A percentile compares a stretch with the other conserved stretches of the same genome.
phyloP scores from a whole-genome alignment of 345 rosid species.

The Linum lewisii region DNA sequence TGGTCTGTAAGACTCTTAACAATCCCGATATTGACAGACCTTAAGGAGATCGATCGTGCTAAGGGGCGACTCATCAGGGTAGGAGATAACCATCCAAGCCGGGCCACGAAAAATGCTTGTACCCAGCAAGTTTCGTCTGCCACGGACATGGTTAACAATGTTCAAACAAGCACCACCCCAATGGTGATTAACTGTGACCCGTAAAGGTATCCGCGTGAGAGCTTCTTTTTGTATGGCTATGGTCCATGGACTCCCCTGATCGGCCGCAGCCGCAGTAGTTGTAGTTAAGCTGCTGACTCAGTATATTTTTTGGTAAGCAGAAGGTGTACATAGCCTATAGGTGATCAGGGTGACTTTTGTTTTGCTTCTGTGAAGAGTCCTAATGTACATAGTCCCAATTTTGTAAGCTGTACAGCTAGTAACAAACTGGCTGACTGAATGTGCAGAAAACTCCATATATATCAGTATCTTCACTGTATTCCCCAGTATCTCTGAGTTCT shows the following conservation, averaged over 20 bases:
- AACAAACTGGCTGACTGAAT: not conserved
- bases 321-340: not conserved
- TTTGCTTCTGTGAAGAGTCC: not conserved
- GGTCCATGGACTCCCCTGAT: not conserved
- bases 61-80: constrained; percentile 3
- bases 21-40: constrained; percentile 7
- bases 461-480: not conserved
- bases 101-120: not conserved
- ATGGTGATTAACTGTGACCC: not conserved
- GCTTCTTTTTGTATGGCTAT: not conserved
- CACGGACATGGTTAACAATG: constrained; percentile 2
- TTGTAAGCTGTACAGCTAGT: not conserved
- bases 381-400: not conserved
- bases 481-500: too few species aligned
- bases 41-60: constrained; percentile 9
- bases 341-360: not conserved
- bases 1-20: too few species aligned
- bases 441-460: not conserved
- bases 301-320: not conserved
- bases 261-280: not conserved
- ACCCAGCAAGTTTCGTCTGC: not conserved
- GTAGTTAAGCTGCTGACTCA: not conserved
- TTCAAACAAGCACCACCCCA: not conserved
- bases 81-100: not conserved
- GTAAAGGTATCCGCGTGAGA: not conserved